Evolutionary conservation across 768 basidiomycete species (phyloP).

Genomic region (Boletus eberwhitei): DNA sequence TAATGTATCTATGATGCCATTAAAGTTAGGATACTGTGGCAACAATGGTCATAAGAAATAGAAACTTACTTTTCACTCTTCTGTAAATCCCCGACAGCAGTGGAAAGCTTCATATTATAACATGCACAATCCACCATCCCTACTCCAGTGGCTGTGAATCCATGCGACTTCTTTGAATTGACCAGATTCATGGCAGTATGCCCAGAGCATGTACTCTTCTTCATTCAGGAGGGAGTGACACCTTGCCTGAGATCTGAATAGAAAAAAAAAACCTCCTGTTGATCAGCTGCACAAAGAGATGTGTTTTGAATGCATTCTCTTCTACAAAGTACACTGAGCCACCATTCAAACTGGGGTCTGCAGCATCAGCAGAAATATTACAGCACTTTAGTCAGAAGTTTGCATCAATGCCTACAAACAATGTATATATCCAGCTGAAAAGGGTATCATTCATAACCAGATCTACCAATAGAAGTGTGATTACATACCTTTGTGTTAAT

Average conservation of each 20-base stretch:
- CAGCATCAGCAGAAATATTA: not conserved
- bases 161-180: not conserved
- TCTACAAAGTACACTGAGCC: not conserved
- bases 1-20: not conserved
- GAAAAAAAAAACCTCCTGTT: not conserved
- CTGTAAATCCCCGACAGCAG: constrained; percentile 14
- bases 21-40: not conserved
- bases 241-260: too few species aligned
- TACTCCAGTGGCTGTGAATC: constrained; percentile 27
- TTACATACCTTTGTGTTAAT: not conserved
- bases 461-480: not conserved
- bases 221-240: too few species aligned
- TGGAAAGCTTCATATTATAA: constrained; percentile 18
- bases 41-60: too few species aligned
- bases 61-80: constrained; percentile 14
- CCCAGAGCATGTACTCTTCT: constrained; percentile 4
- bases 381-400: not conserved
- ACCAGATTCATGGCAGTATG: constrained; percentile 8
- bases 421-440: not conserved
- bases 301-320: not conserved
- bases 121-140: constrained; percentile 27
- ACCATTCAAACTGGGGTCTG: not conserved
- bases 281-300: not conserved
- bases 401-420: not conserved
- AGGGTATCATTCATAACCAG: too few species aligned